A percentile compares a stretch with the other conserved stretches of the same genome.
phyloP scores from a whole-genome alignment of 805 yeast genomes.

The Cyberlindnera americana region DNA sequence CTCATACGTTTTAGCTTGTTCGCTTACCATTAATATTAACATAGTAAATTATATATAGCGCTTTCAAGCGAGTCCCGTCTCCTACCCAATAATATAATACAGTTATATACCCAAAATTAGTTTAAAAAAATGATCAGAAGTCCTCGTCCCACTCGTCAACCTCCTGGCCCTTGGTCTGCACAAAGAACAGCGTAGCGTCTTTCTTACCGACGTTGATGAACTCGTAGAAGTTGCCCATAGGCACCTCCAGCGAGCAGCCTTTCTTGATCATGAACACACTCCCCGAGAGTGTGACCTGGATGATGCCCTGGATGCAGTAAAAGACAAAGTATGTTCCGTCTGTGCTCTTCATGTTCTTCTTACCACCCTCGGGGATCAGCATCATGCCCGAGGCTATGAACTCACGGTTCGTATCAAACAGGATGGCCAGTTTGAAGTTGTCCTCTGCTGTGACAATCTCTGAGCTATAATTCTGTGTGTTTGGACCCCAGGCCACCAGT shows the following conservation, averaged over 20 bases:
- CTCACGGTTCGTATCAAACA: conserved; percentile 60
- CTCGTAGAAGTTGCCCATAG: conserved; percentile 71
- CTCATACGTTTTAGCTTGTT: too few relatives aligned
- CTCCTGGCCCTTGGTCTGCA: conserved; percentile 48
- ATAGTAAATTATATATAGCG: too few relatives aligned
- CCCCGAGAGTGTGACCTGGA: conserved; percentile 64
- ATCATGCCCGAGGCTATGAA: conserved; percentile 72
- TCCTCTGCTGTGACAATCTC: conserved; percentile 41
- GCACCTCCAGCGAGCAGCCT: conserved; percentile 81
- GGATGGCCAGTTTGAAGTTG: conserved; percentile 56
- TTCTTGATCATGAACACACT: conserved; percentile 55
- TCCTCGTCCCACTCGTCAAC: conserved; percentile 24
- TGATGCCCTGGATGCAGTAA: conserved; percentile 65
- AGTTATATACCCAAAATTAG: too few relatives aligned
- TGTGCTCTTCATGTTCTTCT: conserved; percentile 57
- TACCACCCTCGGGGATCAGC: conserved; percentile 57
- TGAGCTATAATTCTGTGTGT: conserved; percentile 44
- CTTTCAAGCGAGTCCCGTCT: too few relatives aligned
- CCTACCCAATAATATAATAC: too few relatives aligned
- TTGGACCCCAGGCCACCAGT: conserved; percentile 64
- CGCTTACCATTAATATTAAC: too few relatives aligned
- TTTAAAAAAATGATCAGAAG: too few relatives aligned
- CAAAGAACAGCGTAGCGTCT: conserved; percentile 67
- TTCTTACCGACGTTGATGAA: conserved; percentile 58
- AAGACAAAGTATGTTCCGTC: conserved; percentile 66